Conservation (phyloP, 2,329 filamentous ascomycete genomes). For the Huntiella bhutanensis region DNA sequence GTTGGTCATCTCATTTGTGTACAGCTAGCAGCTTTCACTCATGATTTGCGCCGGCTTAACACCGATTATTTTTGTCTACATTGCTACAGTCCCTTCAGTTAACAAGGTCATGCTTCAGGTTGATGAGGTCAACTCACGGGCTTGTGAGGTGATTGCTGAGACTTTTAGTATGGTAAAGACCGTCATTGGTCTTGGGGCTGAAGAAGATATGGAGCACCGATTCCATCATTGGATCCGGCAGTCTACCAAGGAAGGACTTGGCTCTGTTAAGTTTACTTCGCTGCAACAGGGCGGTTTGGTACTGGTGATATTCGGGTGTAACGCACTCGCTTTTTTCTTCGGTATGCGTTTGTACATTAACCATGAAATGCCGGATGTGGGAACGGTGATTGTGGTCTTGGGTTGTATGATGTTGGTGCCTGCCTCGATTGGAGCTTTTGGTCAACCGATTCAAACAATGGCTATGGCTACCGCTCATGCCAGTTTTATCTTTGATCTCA, state of each 20-base stretch:
- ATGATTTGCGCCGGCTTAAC: slow-evolving; percentile 27
- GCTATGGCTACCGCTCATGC: slow-evolving; percentile 20
- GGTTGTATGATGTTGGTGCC: slow-evolving; percentile 16
- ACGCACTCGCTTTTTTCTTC: slow-evolving; percentile 14
- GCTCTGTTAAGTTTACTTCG: slow-evolving; percentile 14
- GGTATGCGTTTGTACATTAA: slow-evolving; percentile 13
- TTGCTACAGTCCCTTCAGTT: slow-evolving; percentile 18
- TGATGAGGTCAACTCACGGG: slow-evolving; percentile 20
- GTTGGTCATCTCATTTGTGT: slow-evolving; percentile 31
- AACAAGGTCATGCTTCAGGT: slow-evolving; percentile 18
- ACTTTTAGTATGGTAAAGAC: slow-evolving; percentile 24
- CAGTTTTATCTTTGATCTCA: slow-evolving; percentile 21
- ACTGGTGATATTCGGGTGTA: slow-evolving; percentile 9
- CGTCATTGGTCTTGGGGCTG: slow-evolving; percentile 24
- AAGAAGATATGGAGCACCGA: slow-evolving; percentile 19
- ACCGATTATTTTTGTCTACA: slow-evolving; percentile 20
- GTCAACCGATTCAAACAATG: slow-evolving; percentile 19
- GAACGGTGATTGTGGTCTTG: slow-evolving; percentile 14
- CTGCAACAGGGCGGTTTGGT: slow-evolving; percentile 14
- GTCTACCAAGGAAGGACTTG: slow-evolving; percentile 17
- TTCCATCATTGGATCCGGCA: slow-evolving; percentile 21
- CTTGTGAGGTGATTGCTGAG: slow-evolving; percentile 22
- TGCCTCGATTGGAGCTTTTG: slow-evolving; percentile 17
- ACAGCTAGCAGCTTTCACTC: slow-evolving; percentile 32
- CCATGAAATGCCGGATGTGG: slow-evolving; percentile 12